These are phyloP conservation scores for Areca catechu DNA, from an alignment of 176 grass and related monocot species.

Conservation along the genomic window DNA sequence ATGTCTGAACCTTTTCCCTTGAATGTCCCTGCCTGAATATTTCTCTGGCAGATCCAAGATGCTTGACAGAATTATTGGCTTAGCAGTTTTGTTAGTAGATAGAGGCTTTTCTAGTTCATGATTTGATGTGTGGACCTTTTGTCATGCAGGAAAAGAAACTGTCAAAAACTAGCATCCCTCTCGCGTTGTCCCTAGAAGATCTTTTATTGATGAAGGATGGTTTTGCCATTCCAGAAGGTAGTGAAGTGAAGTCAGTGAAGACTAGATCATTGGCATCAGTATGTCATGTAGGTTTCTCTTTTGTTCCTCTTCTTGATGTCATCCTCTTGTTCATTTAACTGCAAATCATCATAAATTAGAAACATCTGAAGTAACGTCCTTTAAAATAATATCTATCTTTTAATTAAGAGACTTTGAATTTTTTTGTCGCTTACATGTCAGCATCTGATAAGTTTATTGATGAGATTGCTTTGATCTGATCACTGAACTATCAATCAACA, in stretches of 20 bases:
- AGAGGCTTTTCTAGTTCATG: not conserved
- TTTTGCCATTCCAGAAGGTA: constrained; percentile 17
- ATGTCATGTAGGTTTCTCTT: constrained; percentile 46
- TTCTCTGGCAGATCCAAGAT: too few species aligned
- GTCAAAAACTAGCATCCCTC: constrained; percentile 12
- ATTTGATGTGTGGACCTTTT: not conserved
- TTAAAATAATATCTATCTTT: too few species aligned
- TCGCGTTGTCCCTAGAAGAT: constrained; percentile 36
- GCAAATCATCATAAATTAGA: too few species aligned
- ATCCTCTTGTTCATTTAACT: not conserved
- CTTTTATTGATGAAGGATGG: constrained; percentile 20
- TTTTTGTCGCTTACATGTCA: too few species aligned
- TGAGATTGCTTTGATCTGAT: constrained; percentile 1
- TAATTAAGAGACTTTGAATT: too few species aligned
- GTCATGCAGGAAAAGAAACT: constrained; percentile 19
- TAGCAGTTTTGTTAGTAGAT: too few species aligned
- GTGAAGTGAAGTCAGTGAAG: constrained; percentile 16
- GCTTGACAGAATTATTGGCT: too few species aligned
- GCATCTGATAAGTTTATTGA: not conserved
- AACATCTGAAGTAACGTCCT: too few species aligned
- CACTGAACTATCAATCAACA: constrained; percentile 26
- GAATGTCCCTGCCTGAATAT: too few species aligned
- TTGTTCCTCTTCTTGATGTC: not conserved
- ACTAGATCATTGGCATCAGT: constrained; percentile 24
- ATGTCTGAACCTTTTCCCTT: too few species aligned